Evolutionary conservation across 345 rosid species (phyloP), one percentile per base, ranked within the genome.

Genomic region (Geranium rotundifolium): DNA sequence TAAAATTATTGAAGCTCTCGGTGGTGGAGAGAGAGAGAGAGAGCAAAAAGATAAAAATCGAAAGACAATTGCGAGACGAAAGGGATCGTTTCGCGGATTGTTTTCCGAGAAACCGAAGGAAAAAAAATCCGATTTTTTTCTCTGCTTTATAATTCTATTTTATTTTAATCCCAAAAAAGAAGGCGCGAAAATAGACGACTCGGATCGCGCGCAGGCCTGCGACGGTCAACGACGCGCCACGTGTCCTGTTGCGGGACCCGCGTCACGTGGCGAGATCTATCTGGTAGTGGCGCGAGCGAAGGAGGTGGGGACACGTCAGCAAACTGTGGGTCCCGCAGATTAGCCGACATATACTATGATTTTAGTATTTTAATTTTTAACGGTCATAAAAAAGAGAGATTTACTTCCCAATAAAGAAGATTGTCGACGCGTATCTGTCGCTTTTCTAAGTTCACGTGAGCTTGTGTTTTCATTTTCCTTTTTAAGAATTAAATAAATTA

Each of bases 11-110:
- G 52, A 12, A 46, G 16, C 16, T 46, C 12, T 9, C 12, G 52
- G 16, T 12, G 13, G 52, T 46, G 52, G 52, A 46, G 27, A 18
- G 23, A n/a, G 13, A 27, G 23, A 68, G 57, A 29, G 17, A 63
- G 57, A 29, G 17, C 60, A 23, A 23, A 23, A 23, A 2, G 27
- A 23, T 23, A 23, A 23, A 23, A 23, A 23, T 23, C 27, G 27
- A 61, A 19, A 54, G 41, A 14, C 8, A 3, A 34, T 9, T 30
- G 17, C 4, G 20, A 27, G 30, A 65, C 59, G 67, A 59, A 69
- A 62, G 62, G 63, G 59, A 58, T 70, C 71, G 58, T 59, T 46
- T 46, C 16, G 14, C 16, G 14, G 52, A 58, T 70, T 71, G 58
- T 59, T 46, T 46, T 46, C 16, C 3, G 14, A 14, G 12, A 46